These are phyloP conservation scores for Hanseniaspora meyeri DNA, from an alignment of 805 yeast genomes.

Conservation along the genomic window DNA sequence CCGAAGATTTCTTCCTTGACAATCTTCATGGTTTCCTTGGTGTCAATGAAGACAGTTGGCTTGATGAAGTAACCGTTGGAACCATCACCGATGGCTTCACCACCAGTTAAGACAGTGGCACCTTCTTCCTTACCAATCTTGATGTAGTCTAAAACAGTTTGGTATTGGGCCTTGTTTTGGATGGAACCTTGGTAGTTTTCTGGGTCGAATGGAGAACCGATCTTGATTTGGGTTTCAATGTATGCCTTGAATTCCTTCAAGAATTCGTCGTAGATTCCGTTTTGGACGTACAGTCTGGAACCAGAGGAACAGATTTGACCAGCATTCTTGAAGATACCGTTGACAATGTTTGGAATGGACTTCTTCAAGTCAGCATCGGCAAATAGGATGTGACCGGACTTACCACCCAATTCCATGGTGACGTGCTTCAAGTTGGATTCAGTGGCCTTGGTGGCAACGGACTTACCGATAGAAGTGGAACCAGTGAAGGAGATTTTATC, in stretches of 20 bases:
- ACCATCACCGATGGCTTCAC: constrained; percentile 35
- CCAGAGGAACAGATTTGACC: constrained; percentile 81
- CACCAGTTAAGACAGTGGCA: constrained; percentile 59
- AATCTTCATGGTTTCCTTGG: constrained; percentile 47
- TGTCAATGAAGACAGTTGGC: constrained; percentile 67
- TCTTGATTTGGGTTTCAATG: constrained; percentile 43
- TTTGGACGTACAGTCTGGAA: constrained; percentile 67
- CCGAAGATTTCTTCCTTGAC: constrained; percentile 70
- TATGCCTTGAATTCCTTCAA: constrained; percentile 46
- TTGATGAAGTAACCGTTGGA: constrained; percentile 55
- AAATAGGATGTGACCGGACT: constrained; percentile 65
- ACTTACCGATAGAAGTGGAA: constrained; percentile 63
- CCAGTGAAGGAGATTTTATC: constrained; percentile 75
- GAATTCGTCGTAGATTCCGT: constrained; percentile 53
- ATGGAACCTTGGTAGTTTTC: constrained; percentile 66
- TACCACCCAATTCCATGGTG: constrained; percentile 74
- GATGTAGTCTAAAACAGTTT: constrained; percentile 56
- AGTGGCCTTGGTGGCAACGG: constrained; percentile 57
- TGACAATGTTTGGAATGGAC: constrained; percentile 39
- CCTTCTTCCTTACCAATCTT: constrained; percentile 56
- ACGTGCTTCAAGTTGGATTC: constrained; percentile 64
- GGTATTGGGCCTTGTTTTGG: constrained; percentile 55
- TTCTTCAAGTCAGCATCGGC: constrained; percentile 45
- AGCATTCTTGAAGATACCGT: constrained; percentile 66
- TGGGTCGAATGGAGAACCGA: constrained; percentile 66